Conservation (phyloP, 306 rosid species). For the Pterocarpus macrocarpus region DNA sequence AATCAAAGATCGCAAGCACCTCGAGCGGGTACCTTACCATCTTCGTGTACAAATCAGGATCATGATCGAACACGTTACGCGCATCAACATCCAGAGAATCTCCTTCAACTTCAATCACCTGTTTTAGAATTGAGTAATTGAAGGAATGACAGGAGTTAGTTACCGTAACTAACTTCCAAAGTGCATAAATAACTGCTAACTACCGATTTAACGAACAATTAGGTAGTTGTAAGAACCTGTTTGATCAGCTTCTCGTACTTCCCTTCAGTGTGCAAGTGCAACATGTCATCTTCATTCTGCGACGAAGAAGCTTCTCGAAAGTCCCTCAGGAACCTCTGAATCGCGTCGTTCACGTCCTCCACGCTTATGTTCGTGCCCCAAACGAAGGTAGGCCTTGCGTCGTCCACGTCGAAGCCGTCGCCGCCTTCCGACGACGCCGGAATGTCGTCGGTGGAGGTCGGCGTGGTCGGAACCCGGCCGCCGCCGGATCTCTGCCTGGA, state of each 20-base stretch:
- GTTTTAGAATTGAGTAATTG: neutral
- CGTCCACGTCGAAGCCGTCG: slow-evolving; percentile 78
- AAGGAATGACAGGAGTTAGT: neutral
- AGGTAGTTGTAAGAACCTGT: slow-evolving; percentile 37
- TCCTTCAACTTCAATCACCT: slow-evolving; percentile 79
- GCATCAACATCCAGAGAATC: slow-evolving; percentile 88
- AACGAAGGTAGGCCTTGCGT: slow-evolving; percentile 81
- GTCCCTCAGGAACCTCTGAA: slow-evolving; percentile 77
- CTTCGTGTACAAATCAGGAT: slow-evolving; percentile 87
- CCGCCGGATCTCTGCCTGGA: slow-evolving; percentile 49
- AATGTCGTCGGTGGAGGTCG: slow-evolving; percentile 76
- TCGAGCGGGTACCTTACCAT: slow-evolving; percentile 96
- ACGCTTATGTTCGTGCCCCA: slow-evolving; percentile 99
- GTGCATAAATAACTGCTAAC: neutral
- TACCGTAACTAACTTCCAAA: neutral
- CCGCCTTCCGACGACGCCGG: slow-evolving; percentile 87
- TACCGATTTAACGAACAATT: neutral
- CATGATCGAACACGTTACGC: slow-evolving; percentile 83
- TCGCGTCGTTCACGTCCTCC: slow-evolving; percentile 87
- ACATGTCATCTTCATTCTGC: slow-evolving; percentile 56
- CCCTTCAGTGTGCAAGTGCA: slow-evolving; percentile 65
- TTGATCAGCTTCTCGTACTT: slow-evolving; percentile 79
- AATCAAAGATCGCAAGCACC: slow-evolving; percentile 93
- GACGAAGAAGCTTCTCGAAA: slow-evolving; percentile 66
- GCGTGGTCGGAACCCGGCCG: slow-evolving; percentile 60